These are phyloP conservation scores for Mediolabrus comicus DNA, from an alignment of 108 stramenopile species.

Conservation along the genomic window DNA sequence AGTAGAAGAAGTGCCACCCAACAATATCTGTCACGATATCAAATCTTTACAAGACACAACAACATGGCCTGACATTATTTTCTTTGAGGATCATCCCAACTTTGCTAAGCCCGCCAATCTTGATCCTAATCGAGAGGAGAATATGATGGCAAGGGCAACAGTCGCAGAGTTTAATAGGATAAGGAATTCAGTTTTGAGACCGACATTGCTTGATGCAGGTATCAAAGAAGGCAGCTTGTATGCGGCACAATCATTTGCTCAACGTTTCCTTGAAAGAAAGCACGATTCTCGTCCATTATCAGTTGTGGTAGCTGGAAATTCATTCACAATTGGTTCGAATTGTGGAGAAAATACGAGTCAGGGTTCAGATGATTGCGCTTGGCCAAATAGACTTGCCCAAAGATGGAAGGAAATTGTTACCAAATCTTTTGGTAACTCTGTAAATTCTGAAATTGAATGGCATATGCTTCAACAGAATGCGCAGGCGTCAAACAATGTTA, in stretches of 20 bases:
- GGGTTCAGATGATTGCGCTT: constrained; percentile 1
- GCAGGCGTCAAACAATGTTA: constrained; percentile 16
- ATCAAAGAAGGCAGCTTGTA: background rate
- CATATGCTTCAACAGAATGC: constrained; percentile 18
- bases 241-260: constrained; percentile 4
- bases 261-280: background rate
- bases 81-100: background rate
- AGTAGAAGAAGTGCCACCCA: no score
- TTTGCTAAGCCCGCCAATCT: background rate
- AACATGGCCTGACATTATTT: background rate
- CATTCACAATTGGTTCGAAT: constrained; percentile 19
- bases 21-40: background rate
- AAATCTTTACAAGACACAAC: background rate
- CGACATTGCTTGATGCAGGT: constrained; percentile 9
- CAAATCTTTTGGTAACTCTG: background rate
- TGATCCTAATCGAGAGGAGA: constrained; percentile 6
- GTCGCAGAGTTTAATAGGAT: constrained; percentile 21
- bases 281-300: constrained; percentile 3
- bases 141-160: constrained; percentile 9
- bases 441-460: constrained; percentile 8
- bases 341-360: constrained; percentile 11
- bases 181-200: constrained; percentile 10
- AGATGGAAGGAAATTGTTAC: constrained; percentile 4
- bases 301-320: constrained; percentile 6
- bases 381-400: constrained; percentile 7